phyloP scores from a whole-genome alignment of 1,284 basidiomycete species.

The Caloboletus inedulis region DNA sequence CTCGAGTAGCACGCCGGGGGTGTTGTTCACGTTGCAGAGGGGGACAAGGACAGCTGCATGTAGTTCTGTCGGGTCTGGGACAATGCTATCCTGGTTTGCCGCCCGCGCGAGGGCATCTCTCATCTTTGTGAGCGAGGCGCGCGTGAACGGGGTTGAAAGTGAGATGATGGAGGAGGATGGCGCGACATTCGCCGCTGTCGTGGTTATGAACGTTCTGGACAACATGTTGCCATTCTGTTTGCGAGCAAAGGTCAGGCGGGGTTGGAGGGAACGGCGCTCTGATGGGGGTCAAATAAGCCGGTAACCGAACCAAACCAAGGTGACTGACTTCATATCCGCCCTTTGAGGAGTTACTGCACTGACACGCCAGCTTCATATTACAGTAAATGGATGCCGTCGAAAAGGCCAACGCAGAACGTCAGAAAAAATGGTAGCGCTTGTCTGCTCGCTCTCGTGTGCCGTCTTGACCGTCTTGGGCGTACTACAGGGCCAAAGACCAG shows the following conservation, averaged over 20 bases:
- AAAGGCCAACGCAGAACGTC: constrained; percentile 65
- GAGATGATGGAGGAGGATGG: constrained; percentile 28
- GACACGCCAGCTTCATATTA: not conserved
- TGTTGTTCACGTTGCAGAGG: constrained; percentile 64
- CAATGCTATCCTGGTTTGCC: constrained; percentile 1
- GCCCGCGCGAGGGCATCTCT: constrained; percentile 37
- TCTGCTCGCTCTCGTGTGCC: constrained; percentile 2
- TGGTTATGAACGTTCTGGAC: constrained; percentile 23
- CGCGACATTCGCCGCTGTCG: constrained; percentile 1
- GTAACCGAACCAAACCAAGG: not conserved
- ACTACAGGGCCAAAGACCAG: constrained; percentile 74
- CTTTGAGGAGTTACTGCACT: constrained; percentile 1
- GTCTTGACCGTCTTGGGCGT: constrained; percentile 8
- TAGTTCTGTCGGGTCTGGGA: constrained; percentile 21
- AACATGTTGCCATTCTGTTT: constrained; percentile 28
- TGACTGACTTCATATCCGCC: not conserved
- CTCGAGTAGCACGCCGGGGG: constrained; percentile 67
- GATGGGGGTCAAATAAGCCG: not conserved
- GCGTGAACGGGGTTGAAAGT: constrained; percentile 41
- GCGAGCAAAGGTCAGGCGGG: not conserved
- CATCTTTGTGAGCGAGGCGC: constrained; percentile 38
- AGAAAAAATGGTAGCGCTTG: constrained; percentile 57
- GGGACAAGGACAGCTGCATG: constrained; percentile 73
- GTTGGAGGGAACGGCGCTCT: not conserved
- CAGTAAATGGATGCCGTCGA: constrained; percentile 72